These are phyloP conservation scores for Coemansia sp. DNA, from an alignment of 192 early-diverging fungal genomes.

Conservation along the genomic window DNA sequence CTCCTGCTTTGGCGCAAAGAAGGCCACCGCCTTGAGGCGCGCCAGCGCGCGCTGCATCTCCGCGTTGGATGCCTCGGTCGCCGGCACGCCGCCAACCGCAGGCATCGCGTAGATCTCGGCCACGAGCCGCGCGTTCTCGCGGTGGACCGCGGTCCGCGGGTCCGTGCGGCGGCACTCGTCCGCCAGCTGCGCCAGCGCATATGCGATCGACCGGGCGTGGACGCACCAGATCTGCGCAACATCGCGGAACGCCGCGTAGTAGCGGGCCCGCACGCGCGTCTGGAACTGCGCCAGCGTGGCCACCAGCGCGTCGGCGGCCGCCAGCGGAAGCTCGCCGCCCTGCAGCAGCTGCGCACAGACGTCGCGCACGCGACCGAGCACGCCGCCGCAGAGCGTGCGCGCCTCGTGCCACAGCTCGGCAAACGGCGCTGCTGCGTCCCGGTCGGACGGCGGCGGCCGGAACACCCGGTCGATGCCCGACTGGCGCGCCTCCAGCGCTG, in stretches of 20 bases:
- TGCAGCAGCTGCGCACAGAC: slow-evolving; percentile 6
- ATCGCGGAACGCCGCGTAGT: slow-evolving; percentile 43
- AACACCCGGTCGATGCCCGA: slow-evolving; percentile 45
- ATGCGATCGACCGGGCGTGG: slow-evolving; percentile 18
- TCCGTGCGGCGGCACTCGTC: slow-evolving; percentile 18
- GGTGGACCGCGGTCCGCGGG: background rate
- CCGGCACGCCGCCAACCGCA: slow-evolving; percentile 11
- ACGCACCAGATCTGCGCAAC: slow-evolving; percentile 48
- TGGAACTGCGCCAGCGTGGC: slow-evolving; percentile 43
- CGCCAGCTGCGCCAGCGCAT: slow-evolving; percentile 20
- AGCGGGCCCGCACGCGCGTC: slow-evolving; percentile 26
- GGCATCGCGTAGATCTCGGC: slow-evolving; percentile 30
- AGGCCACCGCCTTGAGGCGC: slow-evolving; percentile 39
- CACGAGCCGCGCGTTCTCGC: slow-evolving; percentile 15
- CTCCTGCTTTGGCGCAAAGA: slow-evolving; percentile 12
- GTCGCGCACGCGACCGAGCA: slow-evolving; percentile 22
- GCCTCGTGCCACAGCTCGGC: slow-evolving; percentile 54
- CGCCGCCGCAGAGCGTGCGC: slow-evolving; percentile 16
- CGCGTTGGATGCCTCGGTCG: background rate
- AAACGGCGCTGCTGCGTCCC: slow-evolving; percentile 18
- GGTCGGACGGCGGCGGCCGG: slow-evolving; percentile 9
- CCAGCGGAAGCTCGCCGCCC: background rate
- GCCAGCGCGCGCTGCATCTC: slow-evolving; percentile 9
- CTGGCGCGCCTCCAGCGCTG: slow-evolving; percentile 25
- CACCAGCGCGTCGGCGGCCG: slow-evolving; percentile 15